Evolutionary conservation across 371 early-diverging fungal species (phyloP).

Genomic region (Chytridiales sp.): DNA sequence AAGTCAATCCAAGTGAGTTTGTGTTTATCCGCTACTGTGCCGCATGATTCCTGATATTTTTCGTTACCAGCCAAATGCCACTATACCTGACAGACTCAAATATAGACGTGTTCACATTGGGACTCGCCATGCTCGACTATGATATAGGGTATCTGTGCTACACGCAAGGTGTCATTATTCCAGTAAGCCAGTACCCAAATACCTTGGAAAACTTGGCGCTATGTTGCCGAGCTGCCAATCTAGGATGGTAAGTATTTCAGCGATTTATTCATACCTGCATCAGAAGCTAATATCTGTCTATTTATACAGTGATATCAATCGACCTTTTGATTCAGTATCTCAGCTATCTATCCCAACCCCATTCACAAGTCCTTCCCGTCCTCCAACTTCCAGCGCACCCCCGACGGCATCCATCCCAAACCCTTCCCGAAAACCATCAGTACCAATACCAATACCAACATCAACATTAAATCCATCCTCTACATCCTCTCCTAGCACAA

Average conservation of each 20-base stretch:
- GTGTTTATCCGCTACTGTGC: no score
- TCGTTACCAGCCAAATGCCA: slow-evolving; percentile 50
- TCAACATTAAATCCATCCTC: no score
- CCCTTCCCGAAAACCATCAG: no score
- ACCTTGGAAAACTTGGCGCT: slow-evolving; percentile 71
- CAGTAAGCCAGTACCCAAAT: slow-evolving; percentile 59
- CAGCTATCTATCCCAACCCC: background rate
- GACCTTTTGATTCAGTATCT: background rate
- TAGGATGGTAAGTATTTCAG: slow-evolving; percentile 56
- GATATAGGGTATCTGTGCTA: slow-evolving; percentile 81
- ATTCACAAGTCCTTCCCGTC: background rate
- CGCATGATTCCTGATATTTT: no score
- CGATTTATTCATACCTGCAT: background rate
- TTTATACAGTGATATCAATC: slow-evolving; percentile 7
- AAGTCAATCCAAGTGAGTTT: no score
- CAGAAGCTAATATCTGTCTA: background rate
- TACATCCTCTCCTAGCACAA: no score
- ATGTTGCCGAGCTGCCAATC: slow-evolving; percentile 62
- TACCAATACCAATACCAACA: no score
- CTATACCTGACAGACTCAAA: slow-evolving; percentile 53
- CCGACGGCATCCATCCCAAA: no score
- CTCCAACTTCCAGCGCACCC: background rate
- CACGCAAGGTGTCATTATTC: slow-evolving; percentile 75
- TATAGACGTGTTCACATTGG: slow-evolving; percentile 46
- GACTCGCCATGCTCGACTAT: slow-evolving; percentile 82